Base-by-base conservation (phyloP, 129 eudicot species). In the Oenanthe sinensis region DNA sequence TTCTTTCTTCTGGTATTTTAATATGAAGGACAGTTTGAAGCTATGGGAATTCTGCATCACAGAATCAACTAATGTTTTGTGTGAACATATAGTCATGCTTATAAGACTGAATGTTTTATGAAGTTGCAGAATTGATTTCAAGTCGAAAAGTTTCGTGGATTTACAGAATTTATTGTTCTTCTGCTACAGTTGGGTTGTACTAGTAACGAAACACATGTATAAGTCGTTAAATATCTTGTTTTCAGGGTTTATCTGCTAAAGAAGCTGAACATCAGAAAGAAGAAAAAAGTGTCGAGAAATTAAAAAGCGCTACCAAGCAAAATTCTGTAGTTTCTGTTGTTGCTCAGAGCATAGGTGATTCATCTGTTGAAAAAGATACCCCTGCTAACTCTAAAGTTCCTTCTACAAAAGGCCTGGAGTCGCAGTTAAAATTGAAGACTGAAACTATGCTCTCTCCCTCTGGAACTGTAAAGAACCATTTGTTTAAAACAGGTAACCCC, bases 241-340 rank as follows among this genome's bases (percentile, higher is more conserved):
- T 85, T 72, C 75, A 92, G 97, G 88, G 89, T 79, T 84, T 84
- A 75, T 90, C 93, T 55, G 72, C 79, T 14, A 92, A 92, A 82
- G 89, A 88, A 82, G 88, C 90, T n/a, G 97, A 90, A 81, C 84
- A 77, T 62, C 75, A 71, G 74, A 92, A 86, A 87, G 96, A 88
- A 80, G 91, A 84, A 44, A 78, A 74, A 76, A 75, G 58, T 46
- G 85, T 80, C 11, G 88, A 87, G 12, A 81, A 87, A 75, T 37
- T 63, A 0, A 50, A 81, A 79, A 82, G 75, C 76, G 77, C 74
- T 76, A 37, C 78, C 71, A 87, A 85, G 69, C 86, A 83, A 82
- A 81, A 68, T 65, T 69, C 86, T 80, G 87, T 72, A n/a, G 55
- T 86, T n/a, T 39, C 86, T 80, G 84, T 81, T 26, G 55, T 74